These are phyloP conservation scores for Colletotrichum sp. DNA, from an alignment of 2,329 filamentous ascomycete genomes.

Conservation along the genomic window DNA sequence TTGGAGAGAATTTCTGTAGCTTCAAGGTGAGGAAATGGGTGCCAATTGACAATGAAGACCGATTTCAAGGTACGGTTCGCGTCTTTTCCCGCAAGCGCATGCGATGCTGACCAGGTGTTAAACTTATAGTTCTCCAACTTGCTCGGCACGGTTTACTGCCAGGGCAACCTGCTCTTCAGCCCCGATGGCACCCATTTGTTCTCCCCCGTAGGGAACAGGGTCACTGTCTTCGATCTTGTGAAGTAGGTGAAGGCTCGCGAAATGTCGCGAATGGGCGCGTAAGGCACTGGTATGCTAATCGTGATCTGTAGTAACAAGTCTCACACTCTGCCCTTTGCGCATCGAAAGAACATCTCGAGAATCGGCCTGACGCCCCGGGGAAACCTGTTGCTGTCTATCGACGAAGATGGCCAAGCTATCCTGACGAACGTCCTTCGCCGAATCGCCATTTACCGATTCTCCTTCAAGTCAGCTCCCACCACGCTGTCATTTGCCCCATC, in stretches of 20 bases:
- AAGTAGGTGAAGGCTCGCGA: constrained; percentile 64
- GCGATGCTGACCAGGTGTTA: not conserved
- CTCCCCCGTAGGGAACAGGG: constrained; percentile 94
- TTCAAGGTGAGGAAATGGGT: constrained; percentile 32
- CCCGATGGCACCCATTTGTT: constrained; percentile 95
- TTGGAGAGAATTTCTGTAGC: constrained; percentile 9
- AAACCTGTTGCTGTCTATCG: constrained; percentile 90
- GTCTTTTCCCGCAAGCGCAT: not conserved
- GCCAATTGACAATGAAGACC: constrained; percentile 83
- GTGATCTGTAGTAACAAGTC: constrained; percentile 74
- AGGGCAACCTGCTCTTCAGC: constrained; percentile 96
- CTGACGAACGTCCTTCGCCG: constrained; percentile 88
- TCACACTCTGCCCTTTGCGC: constrained; percentile 85
- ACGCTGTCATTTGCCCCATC: constrained; percentile 90
- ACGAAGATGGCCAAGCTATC: constrained; percentile 93
- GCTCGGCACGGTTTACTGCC: constrained; percentile 96
- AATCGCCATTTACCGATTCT: constrained; percentile 91
- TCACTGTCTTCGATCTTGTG: constrained; percentile 94
- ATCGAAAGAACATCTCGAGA: constrained; percentile 90
- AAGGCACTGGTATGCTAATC: not conserved
- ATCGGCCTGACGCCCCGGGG: constrained; percentile 89
- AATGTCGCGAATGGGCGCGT: not conserved
- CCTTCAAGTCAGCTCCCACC: constrained; percentile 84
- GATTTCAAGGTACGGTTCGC: constrained; percentile 82
- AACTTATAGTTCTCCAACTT: constrained; percentile 92